Conservation (phyloP, 176 grass and related monocot species). For the maize (Zea mays) region DNA sequence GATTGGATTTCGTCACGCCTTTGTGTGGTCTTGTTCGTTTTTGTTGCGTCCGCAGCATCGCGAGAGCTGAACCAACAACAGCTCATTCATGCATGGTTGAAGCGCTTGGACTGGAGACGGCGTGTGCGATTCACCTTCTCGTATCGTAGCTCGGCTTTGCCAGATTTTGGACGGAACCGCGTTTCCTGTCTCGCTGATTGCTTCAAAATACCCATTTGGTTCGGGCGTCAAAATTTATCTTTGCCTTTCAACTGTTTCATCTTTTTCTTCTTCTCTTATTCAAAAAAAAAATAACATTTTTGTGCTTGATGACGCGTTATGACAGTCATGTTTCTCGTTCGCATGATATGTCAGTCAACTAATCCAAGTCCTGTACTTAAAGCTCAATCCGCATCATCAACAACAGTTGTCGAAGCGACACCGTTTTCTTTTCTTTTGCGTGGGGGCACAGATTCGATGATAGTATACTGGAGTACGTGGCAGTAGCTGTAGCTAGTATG, state of each 20-base stretch:
- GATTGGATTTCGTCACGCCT: not conserved
- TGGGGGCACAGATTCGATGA: slow-evolving; percentile 1
- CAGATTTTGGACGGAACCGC: not conserved
- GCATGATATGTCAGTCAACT: not conserved
- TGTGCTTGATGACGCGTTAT: not conserved
- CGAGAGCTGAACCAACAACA: not conserved
- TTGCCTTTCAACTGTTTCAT: not conserved
- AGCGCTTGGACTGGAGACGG: not conserved
- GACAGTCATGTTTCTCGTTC: not conserved
- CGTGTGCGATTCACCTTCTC: not conserved
- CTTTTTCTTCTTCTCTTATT: not conserved
- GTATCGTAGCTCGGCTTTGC: not conserved
- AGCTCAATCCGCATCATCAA: not conserved
- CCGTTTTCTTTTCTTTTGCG: not conserved
- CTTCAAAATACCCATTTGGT: not conserved
- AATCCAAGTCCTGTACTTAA: slow-evolving; percentile 1
- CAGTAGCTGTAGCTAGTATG: not conserved
- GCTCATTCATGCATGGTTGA: not conserved
- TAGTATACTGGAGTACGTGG: not conserved
- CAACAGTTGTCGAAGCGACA: not conserved
- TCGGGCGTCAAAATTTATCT: not conserved
- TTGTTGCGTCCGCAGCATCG: not conserved
- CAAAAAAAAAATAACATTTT: not conserved
- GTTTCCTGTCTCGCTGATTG: not conserved
- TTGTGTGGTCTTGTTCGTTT: not conserved